phyloP scores from a whole-genome alignment of 192 early-diverging fungal species.

The Coemansia sp. region DNA sequence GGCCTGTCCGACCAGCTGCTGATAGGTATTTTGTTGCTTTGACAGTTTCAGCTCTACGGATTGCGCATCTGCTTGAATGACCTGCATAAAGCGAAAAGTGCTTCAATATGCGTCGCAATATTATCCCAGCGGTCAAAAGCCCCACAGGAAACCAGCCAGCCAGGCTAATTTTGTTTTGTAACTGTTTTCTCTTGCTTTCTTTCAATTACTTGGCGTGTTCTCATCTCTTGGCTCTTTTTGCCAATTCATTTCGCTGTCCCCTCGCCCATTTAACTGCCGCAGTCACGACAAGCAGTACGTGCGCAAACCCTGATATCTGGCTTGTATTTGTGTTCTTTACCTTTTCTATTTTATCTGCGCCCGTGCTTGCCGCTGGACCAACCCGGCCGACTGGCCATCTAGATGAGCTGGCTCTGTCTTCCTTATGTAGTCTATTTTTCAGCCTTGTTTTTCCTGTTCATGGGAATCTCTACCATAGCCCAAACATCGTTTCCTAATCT shows the following conservation, averaged over 20 bases:
- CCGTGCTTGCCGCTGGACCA: background rate
- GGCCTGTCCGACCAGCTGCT: no score
- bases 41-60: background rate
- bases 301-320: background rate
- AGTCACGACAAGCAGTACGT: slow-evolving; percentile 1
- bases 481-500: background rate
- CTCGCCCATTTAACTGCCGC: background rate
- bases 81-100: background rate
- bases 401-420: no score
- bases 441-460: no score
- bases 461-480: background rate
- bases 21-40: no score
- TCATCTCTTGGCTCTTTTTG: slow-evolving; percentile 10
- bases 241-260: background rate
- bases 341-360: no score
- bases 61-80: background rate
- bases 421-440: no score
- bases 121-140: background rate
- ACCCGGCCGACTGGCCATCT: no score
- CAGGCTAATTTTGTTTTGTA: background rate
- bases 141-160: background rate
- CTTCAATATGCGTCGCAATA: background rate
- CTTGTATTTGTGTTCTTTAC: background rate
- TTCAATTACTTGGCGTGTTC: background rate
- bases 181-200: background rate